A percentile compares a stretch with the other conserved stretches of the same genome.
Evolutionary conservation across 2,329 filamentous ascomycete species (phyloP).

Genomic region (Corynespora cassiicola): DNA sequence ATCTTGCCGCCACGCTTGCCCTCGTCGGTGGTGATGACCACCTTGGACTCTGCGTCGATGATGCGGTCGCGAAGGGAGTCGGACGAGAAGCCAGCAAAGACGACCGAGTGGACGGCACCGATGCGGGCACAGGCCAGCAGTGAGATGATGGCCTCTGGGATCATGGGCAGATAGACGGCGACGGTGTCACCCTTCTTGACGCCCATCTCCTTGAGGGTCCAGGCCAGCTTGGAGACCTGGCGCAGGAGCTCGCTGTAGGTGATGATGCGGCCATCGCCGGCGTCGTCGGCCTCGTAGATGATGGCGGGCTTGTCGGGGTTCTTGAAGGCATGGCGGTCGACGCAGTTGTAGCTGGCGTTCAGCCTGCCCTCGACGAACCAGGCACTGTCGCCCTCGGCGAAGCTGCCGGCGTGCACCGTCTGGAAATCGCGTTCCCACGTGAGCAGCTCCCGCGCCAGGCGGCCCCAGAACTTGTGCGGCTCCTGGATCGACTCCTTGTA

Average conservation of each 20-base stretch:
- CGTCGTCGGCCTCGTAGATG: slow-evolving; percentile 98
- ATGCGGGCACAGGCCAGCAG: slow-evolving; percentile 92
- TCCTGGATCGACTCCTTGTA: slow-evolving; percentile 87
- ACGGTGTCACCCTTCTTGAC: slow-evolving; percentile 98
- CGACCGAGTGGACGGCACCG: slow-evolving; percentile 94
- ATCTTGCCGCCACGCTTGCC: slow-evolving; percentile 97
- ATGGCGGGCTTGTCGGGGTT: slow-evolving; percentile 93
- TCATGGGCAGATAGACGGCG: slow-evolving; percentile 98
- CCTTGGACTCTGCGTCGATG: slow-evolving; percentile 85
- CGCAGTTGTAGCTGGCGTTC: slow-evolving; percentile 96
- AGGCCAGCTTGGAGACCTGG: slow-evolving; percentile 86
- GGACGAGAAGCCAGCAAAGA: slow-evolving; percentile 97
- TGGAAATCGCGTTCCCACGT: slow-evolving; percentile 92
- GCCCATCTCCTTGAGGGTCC: slow-evolving; percentile 91
- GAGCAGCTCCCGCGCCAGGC: slow-evolving; percentile 84
- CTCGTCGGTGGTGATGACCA: slow-evolving; percentile 97
- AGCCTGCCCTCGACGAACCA: slow-evolving; percentile 95
- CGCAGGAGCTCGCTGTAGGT: slow-evolving; percentile 93
- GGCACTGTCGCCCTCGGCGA: slow-evolving; percentile 81
- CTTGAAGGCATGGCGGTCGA: slow-evolving; percentile 95
- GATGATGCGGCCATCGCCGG: slow-evolving; percentile 82
- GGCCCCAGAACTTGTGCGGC: slow-evolving; percentile 89
- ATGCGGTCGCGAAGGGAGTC: slow-evolving; percentile 96
- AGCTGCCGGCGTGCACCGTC: slow-evolving; percentile 80
- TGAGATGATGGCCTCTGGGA: slow-evolving; percentile 90